phyloP scores from a whole-genome alignment of 2,329 filamentous ascomycete species.

The Aspergillus sp. region DNA sequence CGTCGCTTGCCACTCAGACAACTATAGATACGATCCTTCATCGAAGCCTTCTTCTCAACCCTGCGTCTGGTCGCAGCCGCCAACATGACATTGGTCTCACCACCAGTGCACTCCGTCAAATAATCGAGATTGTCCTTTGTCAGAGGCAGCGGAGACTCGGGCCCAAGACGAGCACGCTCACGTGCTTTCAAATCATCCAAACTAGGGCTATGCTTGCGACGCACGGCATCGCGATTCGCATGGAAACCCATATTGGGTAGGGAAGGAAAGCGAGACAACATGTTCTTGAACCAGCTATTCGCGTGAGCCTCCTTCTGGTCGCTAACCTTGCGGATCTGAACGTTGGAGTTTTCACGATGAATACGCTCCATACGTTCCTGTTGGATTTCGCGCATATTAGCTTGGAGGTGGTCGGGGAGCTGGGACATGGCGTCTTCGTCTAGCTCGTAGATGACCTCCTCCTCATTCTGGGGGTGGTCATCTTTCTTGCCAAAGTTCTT shows the following conservation, averaged over 20 bases:
- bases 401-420: constrained; percentile 20
- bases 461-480: constrained; percentile 13
- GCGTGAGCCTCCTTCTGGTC: background rate
- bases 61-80: too few species aligned
- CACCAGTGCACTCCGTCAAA: too few species aligned
- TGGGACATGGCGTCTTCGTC: constrained; percentile 20
- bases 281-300: background rate
- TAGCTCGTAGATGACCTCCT: constrained; percentile 22
- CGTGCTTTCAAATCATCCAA: background rate
- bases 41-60: too few species aligned
- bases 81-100: too few species aligned
- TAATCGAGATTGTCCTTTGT: too few species aligned
- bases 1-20: too few species aligned
- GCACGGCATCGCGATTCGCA: background rate
- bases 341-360: background rate
- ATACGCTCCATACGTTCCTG: constrained; percentile 15
- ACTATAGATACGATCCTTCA: too few species aligned
- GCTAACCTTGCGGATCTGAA: background rate
- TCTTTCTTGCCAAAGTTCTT: constrained; percentile 1
- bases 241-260: background rate
- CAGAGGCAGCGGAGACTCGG: too few species aligned
- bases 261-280: background rate
- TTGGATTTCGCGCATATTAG: constrained; percentile 22
- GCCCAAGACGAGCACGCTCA: background rate
- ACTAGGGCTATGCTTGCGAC: background rate